These are phyloP conservation scores for Myxozyma melibiosi DNA, from an alignment of 805 yeast species.

Conservation along the genomic window DNA sequence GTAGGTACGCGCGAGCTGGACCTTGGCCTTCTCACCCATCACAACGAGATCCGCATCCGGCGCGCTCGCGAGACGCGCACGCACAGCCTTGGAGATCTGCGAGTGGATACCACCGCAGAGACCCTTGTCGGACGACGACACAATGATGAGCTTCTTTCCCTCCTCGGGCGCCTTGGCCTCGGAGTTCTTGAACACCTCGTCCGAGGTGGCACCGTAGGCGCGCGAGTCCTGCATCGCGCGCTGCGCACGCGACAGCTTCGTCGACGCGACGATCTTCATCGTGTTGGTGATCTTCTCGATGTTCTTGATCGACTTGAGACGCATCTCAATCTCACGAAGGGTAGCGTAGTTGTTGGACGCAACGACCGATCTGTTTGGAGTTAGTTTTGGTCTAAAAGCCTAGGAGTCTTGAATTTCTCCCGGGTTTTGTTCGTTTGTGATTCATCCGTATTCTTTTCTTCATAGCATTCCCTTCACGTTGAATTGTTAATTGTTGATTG, in stretches of 20 bases:
- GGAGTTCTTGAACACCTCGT: conserved; percentile 68
- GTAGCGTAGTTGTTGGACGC: conserved; percentile 59
- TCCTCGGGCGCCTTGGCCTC: conserved; percentile 32
- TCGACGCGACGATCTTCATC: conserved; percentile 98
- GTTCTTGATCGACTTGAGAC: conserved; percentile 97
- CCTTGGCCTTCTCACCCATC: conserved; percentile 92
- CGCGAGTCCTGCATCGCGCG: conserved; percentile 89
- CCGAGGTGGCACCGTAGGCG: conserved; percentile 77
- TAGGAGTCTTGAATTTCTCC: too few relatives aligned
- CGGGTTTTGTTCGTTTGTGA: too few relatives aligned
- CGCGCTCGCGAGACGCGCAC: conserved; percentile 47
- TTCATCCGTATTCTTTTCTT: background rate
- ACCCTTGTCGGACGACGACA: conserved; percentile 95
- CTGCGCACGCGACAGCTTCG: conserved; percentile 93
- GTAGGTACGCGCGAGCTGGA: conserved; percentile 83
- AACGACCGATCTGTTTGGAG: conserved; percentile 10
- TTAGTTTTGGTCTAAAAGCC: too few relatives aligned
- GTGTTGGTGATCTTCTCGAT: conserved; percentile 99
- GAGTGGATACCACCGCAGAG: conserved; percentile 98
- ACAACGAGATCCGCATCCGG: conserved; percentile 68
- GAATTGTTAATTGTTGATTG: too few relatives aligned
- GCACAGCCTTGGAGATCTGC: conserved; percentile 86
- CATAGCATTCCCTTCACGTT: too few relatives aligned
- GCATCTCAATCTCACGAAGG: conserved; percentile 95
- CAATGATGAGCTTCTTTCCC: conserved; percentile 76